Percentiles rank a stretch among this genome's conserved stretches.
Evolutionary conservation across 495 filamentous ascomycete species (phyloP).

Genomic region (Podospora pseudocomata): DNA sequence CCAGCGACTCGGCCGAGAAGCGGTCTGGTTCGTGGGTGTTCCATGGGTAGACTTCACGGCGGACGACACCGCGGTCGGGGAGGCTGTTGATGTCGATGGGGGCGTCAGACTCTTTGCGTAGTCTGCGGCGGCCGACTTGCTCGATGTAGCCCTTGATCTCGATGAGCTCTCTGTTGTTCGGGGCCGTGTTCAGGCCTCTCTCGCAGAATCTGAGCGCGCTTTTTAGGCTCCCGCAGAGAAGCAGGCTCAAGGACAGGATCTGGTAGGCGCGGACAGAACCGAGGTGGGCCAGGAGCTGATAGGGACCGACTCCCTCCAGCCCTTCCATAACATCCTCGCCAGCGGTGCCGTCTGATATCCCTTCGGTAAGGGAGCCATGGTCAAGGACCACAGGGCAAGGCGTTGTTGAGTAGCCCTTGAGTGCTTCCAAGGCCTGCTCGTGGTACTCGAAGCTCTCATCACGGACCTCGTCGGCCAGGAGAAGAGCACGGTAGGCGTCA

Average conservation of each 20-base stretch:
- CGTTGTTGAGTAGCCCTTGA: conserved; percentile 31
- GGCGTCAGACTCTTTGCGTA: conserved; percentile 37
- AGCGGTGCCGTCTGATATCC: conserved; percentile 36
- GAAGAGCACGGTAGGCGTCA: conserved; percentile 84
- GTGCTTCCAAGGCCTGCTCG: conserved; percentile 46
- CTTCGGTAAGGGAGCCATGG: conserved; percentile 40
- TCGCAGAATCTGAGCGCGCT: conserved; percentile 65
- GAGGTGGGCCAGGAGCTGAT: conserved; percentile 35
- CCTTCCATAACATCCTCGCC: conserved; percentile 20
- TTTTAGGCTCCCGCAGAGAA: conserved; percentile 64
- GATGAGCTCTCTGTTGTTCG: conserved; percentile 46
- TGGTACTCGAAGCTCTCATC: conserved; percentile 69
- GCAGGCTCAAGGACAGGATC: conserved; percentile 56
- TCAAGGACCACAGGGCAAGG: conserved; percentile 37
- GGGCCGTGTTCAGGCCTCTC: conserved; percentile 44
- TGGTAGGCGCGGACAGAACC: conserved; percentile 53
- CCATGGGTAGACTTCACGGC: conserved; percentile 91
- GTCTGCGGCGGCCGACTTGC: conserved; percentile 42
- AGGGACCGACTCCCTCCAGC: conserved; percentile 29
- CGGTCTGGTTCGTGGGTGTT: conserved; percentile 85
- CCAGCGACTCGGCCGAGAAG: conserved; percentile 63
- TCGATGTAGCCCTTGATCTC: conserved; percentile 47
- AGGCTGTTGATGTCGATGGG: conserved; percentile 51
- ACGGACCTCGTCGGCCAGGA: conserved; percentile 74
- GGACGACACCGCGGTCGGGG: conserved; percentile 70